Base-by-base conservation (phyloP, 2,329 filamentous ascomycete species). In the Onygenales sp. region DNA sequence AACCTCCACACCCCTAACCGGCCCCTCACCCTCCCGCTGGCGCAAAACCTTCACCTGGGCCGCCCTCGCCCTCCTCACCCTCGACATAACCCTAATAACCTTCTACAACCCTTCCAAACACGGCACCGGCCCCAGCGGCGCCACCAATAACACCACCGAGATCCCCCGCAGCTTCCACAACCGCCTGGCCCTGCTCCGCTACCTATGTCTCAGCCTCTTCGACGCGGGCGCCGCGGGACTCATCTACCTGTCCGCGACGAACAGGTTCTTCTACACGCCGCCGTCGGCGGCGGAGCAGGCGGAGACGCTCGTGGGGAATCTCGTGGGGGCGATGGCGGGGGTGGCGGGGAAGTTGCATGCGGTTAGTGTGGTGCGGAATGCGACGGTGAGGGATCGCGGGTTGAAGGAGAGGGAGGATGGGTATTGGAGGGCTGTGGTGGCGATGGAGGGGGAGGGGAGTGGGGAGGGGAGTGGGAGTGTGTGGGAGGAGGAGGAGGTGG, bases 241-340 rank as follows among this genome's bases (percentile, higher is more conserved):
- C 3, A 74, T 96, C 39, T 96, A 85, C 71, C 75, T 93, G 3
- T 84, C 86, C 2, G 81, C 83, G 13, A 96, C 93, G 4, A 86
- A 91, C 63, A 83, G 90, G 17, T 85, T 87, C 55, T 88, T 94
- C 59, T 79, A 82, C 21, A 73, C 76, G 46, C 80, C 83, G 11
- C 78, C 81, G 0, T 74, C 78, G 0, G 68, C 83, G 0, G 79
- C 83, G 0, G 83, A 87, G 65, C 82, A 87, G 56, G 70, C 94
- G 42, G 84, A 88, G 59, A 68, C 73, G 54, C 66, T 71, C 2
- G 63, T 74, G 6, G 61, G 62, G 10, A 62, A 68, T 1, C 73
- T 76, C 1, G 77, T 81, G 49, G 74, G 78, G 48, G 68, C 74
- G 2, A 68, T 95, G 48, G 79, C 82, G 43, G 70, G 71, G 4